A percentile compares a stretch with the other conserved stretches of the same genome.
These are phyloP conservation scores for Forsythia suspensa DNA, from an alignment of 257 asterid species.

Conservation along the genomic window DNA sequence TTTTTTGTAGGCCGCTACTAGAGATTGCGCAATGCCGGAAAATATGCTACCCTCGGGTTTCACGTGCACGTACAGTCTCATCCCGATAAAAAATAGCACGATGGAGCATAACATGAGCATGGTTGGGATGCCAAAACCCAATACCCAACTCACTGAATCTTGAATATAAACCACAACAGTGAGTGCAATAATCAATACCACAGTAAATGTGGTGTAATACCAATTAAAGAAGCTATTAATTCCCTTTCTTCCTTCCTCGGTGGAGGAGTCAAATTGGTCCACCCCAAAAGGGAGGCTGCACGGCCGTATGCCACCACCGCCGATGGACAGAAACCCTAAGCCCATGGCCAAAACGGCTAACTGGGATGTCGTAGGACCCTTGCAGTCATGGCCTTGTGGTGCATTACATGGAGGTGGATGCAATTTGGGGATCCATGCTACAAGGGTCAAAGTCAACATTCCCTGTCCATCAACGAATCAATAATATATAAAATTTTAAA, in stretches of 20 bases:
- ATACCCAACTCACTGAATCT: slow-evolving; percentile 64
- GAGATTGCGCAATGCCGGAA: slow-evolving; percentile 48
- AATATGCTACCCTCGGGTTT: slow-evolving; percentile 78
- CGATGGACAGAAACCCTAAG: slow-evolving; percentile 54
- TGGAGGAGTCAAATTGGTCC: slow-evolving; percentile 72
- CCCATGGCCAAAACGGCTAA: slow-evolving; percentile 47
- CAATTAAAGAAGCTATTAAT: slow-evolving; percentile 86
- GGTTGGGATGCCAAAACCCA: slow-evolving; percentile 67
- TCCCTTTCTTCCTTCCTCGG: slow-evolving; percentile 67
- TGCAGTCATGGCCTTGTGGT: slow-evolving; percentile 41
- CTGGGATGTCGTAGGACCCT: slow-evolving; percentile 54
- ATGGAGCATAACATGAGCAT: slow-evolving; percentile 56
- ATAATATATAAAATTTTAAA: background rate
- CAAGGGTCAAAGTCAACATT: slow-evolving; percentile 68
- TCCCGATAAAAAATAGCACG: slow-evolving; percentile 57
- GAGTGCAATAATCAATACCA: slow-evolving; percentile 55
- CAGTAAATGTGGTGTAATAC: slow-evolving; percentile 79
- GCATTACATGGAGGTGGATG: slow-evolving; percentile 71
- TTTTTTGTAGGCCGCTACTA: slow-evolving; percentile 56
- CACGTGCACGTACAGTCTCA: slow-evolving; percentile 51
- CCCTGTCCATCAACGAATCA: slow-evolving; percentile 51
- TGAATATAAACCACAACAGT: slow-evolving; percentile 81
- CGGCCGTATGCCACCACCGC: slow-evolving; percentile 85
- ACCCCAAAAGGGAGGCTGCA: slow-evolving; percentile 94
- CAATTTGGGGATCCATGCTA: slow-evolving; percentile 60